phyloP scores from a whole-genome alignment of 176 grass and related monocot species.

The Phoenix roebelenii region DNA sequence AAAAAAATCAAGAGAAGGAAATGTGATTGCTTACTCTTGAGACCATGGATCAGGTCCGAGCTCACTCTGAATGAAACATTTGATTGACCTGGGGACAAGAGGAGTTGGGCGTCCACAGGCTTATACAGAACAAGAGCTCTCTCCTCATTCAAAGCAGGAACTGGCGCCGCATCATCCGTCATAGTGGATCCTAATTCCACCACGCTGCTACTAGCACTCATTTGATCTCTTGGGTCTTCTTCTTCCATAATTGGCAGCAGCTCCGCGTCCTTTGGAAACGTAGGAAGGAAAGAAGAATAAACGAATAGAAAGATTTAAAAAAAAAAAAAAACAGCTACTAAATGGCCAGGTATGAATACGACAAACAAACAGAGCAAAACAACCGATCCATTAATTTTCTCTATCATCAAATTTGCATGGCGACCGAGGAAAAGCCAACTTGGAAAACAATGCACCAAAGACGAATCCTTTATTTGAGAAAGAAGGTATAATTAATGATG shows the following conservation, averaged over 20 bases:
- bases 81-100: conserved; percentile 21
- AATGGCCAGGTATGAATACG: no score
- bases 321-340: no score
- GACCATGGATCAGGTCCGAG: conserved; percentile 48
- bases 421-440: no score
- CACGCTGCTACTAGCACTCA: conserved; percentile 10
- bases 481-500: no score
- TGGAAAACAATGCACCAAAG: no score
- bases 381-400: no score
- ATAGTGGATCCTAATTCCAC: conserved; percentile 21
- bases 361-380: no score
- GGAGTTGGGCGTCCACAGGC: conserved; percentile 21
- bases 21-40: conserved; percentile 70
- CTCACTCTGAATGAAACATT: conserved; percentile 61
- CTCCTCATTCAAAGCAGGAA: conserved; percentile 21
- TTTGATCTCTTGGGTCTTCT: conserved; percentile 23
- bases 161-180: conserved; percentile 22
- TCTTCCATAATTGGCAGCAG: conserved; percentile 55
- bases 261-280: conserved; percentile 30
- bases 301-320: background rate
- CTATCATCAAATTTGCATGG: no score
- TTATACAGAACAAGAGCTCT: conserved; percentile 76
- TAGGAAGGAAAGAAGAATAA: no score
- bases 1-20: no score
- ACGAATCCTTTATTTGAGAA: no score